Evolutionary conservation across 2,329 filamentous ascomycete species (phyloP), one percentile per base, ranked within the genome.

Genomic region (Aschersonia sp.): DNA sequence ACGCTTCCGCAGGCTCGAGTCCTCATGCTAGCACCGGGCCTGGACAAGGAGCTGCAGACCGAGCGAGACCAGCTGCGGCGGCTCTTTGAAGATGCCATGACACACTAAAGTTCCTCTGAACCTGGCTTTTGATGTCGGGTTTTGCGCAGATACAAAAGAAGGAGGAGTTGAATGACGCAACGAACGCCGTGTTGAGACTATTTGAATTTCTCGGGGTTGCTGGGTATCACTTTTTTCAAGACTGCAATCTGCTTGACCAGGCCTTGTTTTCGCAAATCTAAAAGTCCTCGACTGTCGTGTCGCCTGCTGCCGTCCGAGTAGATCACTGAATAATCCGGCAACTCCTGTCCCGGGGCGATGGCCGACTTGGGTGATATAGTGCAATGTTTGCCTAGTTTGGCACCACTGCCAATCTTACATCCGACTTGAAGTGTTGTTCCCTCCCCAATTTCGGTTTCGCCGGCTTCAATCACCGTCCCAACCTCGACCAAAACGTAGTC

Each of bases 1-100:
- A 98, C 92, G 0, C 81, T 98, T 51, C 92, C 92, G 5, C 92
- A 98, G 69, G 79, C 80, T 48, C 73, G 92, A 54, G 94, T 98
- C 48, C 63, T 98, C 58, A 92, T 89, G 83, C 67, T 98, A 52
- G 92, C 92, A 32, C 94, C 92, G 1, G 88, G 77, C 30, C 64
- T 98, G 57, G 79, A 77, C 40, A 76, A 74, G 54, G 83, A 88
- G 58, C 63, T 86, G 44, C 72, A 81, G 56, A 69, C 72, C 44
- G 84, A 90, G 64, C 79, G 75, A 62, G 83, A 86, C 48, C 82
- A 89, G 65, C 63, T 92, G 56, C 73, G 79, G 52, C 63, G 60
- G 9, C 60, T 92, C 53, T 85, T 90, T 64, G 84, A 88, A 58
- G 63, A 70, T 47, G 68, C 75, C 5, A 63, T 79, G 67, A 55